Percentiles rank a stretch among this genome's conserved stretches.
Evolutionary conservation across 495 filamentous ascomycete species (phyloP).

Genomic region (Penicillium maclennaniae): DNA sequence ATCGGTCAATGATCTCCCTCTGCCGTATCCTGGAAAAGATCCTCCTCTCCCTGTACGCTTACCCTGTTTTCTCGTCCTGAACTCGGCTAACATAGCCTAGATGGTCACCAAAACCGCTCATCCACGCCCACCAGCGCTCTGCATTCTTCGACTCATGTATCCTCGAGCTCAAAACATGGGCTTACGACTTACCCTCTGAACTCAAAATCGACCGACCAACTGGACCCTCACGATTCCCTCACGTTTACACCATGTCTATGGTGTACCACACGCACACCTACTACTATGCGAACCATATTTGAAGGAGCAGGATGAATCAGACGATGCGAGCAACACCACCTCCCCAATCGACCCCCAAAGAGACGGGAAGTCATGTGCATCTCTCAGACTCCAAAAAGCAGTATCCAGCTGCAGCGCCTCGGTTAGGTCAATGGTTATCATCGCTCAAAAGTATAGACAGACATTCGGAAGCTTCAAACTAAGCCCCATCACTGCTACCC

Average conservation of each 20-base stretch:
- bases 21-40: slow-evolving; percentile 29
- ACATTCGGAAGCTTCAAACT: slow-evolving; percentile 27
- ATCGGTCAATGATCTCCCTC: slow-evolving; percentile 25
- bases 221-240: slow-evolving; percentile 19
- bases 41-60: slow-evolving; percentile 22
- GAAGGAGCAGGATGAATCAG: background rate
- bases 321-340: background rate
- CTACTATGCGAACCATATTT: slow-evolving; percentile 27
- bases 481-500: slow-evolving; percentile 28
- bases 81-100: slow-evolving; percentile 1
- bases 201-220: slow-evolving; percentile 15
- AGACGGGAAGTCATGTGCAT: background rate
- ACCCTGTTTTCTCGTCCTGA: background rate
- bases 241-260: slow-evolving; percentile 28
- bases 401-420: slow-evolving; percentile 16
- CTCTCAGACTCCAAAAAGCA: slow-evolving; percentile 4
- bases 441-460: slow-evolving; percentile 28
- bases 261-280: slow-evolving; percentile 25
- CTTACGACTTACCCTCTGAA: slow-evolving; percentile 23
- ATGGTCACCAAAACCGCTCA: slow-evolving; percentile 26
- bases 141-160: slow-evolving; percentile 26
- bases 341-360: background rate
- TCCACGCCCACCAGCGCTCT: slow-evolving; percentile 13
- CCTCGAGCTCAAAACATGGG: slow-evolving; percentile 28
- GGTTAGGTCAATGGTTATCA: slow-evolving; percentile 15